Base-by-base conservation (phyloP, 1,284 basidiomycete genomes). In the Ustilago nuda region DNA sequence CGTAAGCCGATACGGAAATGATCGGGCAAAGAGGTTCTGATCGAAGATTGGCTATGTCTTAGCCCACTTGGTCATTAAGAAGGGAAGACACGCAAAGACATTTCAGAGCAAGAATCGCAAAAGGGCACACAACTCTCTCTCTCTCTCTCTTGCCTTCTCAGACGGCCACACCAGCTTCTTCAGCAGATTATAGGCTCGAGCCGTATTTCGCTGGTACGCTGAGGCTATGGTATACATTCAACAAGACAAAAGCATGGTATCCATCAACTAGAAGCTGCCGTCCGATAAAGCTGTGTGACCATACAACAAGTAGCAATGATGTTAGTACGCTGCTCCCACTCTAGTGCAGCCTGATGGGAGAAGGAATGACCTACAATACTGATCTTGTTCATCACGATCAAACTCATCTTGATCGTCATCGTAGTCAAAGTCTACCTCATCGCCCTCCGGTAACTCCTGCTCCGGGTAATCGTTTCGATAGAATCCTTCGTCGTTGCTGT, bases 401-500 rank as follows among this genome's bases (percentile, higher is more conserved):
- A 45, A 52, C 8, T 66, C 64, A 19, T 78, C 73, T 13, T 70
- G 72, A 17, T 78, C 73, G 15, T 70, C 76, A 32, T 72, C 74
- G 9, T 59, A 66, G 43, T 65, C 78, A 41, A 68, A 66, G n/a
- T 75, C 74, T 15, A 74, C 56, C 48, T 81, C 79, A n/a, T 82
- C 79, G 2, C 78, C 79, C 36, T 80, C 76, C 1, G 71, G 61
- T 27, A 74, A 59, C 50, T 84, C 83, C 23, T 76, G 69, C 37
- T 83, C 83, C 4, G 83, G 83, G 41, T 84, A 84, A 50, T 84
- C 83, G 64, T 84, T 84, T 7, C 78, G 43, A 62, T 84, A 84
- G 54, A 78, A 84, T n/a, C 78, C 83, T 62, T 84, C 83, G 55
- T 83, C 82, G 62, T 84, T 84, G 68, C 79, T 82, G 51, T 84